Conservation (phyloP, 2,329 filamentous ascomycete genomes). For the Zymoseptoria ardabiliae region DNA sequence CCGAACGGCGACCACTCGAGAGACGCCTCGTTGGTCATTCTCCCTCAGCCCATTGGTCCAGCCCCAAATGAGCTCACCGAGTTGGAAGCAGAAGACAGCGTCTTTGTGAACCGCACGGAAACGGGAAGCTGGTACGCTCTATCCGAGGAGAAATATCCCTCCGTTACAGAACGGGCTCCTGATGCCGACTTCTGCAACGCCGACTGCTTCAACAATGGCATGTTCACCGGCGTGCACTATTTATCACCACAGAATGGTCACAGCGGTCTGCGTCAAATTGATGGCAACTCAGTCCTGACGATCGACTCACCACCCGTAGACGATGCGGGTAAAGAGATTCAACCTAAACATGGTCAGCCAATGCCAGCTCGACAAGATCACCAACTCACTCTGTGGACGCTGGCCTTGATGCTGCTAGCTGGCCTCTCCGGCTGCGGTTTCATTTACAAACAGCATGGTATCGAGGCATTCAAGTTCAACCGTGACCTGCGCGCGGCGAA, state of each 20-base stretch:
- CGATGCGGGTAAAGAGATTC: background rate
- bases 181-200: slow-evolving; percentile 51
- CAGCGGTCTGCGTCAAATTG: slow-evolving; percentile 7
- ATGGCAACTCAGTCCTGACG: slow-evolving; percentile 7
- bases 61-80: slow-evolving; percentile 26
- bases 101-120: slow-evolving; percentile 82
- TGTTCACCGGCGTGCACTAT: slow-evolving; percentile 27
- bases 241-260: slow-evolving; percentile 10
- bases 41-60: slow-evolving; percentile 74
- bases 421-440: slow-evolving; percentile 1
- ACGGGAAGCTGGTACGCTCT: slow-evolving; percentile 90
- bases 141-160: slow-evolving; percentile 77
- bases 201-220: slow-evolving; percentile 39
- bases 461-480: background rate
- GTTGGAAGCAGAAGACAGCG: slow-evolving; percentile 33
- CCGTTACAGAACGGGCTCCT: slow-evolving; percentile 65
- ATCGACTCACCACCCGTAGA: slow-evolving; percentile 14
- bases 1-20: slow-evolving; percentile 58
- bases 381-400: background rate
- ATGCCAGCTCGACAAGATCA: background rate
- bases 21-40: slow-evolving; percentile 70
- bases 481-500: background rate
- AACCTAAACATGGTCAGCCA: background rate
- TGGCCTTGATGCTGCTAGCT: background rate
- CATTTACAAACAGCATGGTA: slow-evolving; percentile 4